A percentile compares a stretch with the other conserved stretches of the same genome.
phyloP scores from a whole-genome alignment of 768 basidiomycete species.

The Calocybe indica region DNA sequence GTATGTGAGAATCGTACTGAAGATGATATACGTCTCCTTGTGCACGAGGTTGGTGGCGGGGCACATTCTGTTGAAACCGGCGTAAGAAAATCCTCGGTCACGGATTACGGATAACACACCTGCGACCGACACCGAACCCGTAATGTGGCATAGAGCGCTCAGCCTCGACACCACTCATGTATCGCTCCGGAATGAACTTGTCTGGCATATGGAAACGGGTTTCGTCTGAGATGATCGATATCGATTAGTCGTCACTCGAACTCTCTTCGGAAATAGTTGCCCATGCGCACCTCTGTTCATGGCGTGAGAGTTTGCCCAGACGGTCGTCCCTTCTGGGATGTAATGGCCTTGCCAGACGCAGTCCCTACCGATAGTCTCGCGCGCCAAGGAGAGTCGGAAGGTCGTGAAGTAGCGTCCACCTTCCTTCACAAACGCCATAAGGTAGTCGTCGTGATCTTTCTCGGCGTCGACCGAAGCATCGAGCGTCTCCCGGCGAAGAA shows the following conservation, averaged over 20 bases:
- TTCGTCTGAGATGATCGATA: slow-evolving; percentile 1
- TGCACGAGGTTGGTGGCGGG: slow-evolving; percentile 11
- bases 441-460: slow-evolving; percentile 7
- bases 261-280: background rate
- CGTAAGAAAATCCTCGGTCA: background rate
- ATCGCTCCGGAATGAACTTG: slow-evolving; percentile 10
- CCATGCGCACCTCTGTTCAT: slow-evolving; percentile 8
- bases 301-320: slow-evolving; percentile 11
- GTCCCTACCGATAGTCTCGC: slow-evolving; percentile 12
- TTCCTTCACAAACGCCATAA: slow-evolving; percentile 11
- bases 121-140: slow-evolving; percentile 11
- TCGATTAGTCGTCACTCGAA: background rate
- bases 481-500: slow-evolving; percentile 6
- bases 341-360: slow-evolving; percentile 10
- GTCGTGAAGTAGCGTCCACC: slow-evolving; percentile 11
- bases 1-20: slow-evolving; percentile 7
- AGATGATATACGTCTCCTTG: slow-evolving; percentile 11
- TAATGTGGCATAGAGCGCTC: slow-evolving; percentile 12
- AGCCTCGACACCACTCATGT: slow-evolving; percentile 11
- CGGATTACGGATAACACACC: background rate
- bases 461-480: slow-evolving; percentile 5
- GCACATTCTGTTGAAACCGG: slow-evolving; percentile 4
- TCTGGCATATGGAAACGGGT: slow-evolving; percentile 9
- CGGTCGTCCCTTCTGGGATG: slow-evolving; percentile 11
- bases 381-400: slow-evolving; percentile 9